Evolutionary conservation across 331 rosid species (phyloP), one percentile per base, ranked within the genome.

Genomic region (Acacia concinna): DNA sequence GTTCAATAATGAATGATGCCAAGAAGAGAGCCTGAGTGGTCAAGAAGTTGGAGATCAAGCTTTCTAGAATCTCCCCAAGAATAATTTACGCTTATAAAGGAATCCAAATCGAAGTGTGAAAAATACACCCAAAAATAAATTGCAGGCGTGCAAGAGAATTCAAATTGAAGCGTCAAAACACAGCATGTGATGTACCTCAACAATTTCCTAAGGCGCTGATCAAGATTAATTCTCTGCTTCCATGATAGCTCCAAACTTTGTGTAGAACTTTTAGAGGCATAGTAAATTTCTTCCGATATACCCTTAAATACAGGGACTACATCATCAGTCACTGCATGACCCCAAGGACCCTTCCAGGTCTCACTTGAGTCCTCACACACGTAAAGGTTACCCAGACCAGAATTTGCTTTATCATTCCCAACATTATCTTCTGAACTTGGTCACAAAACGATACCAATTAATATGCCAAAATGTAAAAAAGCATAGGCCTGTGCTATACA

Each of bases 311-410:
- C 90, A 51, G 98, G 99, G 74, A 90, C 99, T 54, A 93, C 84
- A 75, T 89, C 89, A 85, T 95, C 97, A 67, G 93, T 85, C 60
- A 86, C 82, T 32, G 99, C 73, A 57, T 73, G 87, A 78, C 94
- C 96, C 99, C 99, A 95, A 28, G 99, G 97, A 52, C 99, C 93
- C 49, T 56, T 84, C 99, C 99, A 95, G 67, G 68, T 83, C 73
- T 82, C 73, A 75, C 78, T 78, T 70, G 52, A 69, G 44, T 85
- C 86, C 74, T 79, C 79, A 51, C 68, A 56, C 56, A 81, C 59
- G 2, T 59, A 66, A 66, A 49, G 54, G 52, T 78, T 68, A 78
- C 49, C 82, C 23, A 56, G 79, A 68, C 84, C 86, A 79, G 85
- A 83, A 77, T 77, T 71, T 47, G 68, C 81, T 14, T 69, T 25